phyloP scores from a whole-genome alignment of 108 stramenopile species.

The Cyclotella baltica region DNA sequence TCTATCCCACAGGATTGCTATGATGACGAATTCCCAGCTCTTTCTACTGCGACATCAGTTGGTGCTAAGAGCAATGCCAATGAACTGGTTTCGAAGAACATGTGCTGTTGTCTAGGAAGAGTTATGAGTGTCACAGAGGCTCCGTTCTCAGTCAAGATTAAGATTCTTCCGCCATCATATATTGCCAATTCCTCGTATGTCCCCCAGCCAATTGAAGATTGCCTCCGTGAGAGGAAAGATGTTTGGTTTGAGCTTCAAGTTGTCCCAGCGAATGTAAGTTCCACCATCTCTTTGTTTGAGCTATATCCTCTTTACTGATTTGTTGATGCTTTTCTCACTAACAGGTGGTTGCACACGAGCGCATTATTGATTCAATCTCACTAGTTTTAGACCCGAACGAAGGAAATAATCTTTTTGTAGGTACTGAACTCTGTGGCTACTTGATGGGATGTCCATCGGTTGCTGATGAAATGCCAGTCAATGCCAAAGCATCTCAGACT shows the following conservation, averaged over 20 bases:
- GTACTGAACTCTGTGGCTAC: background rate
- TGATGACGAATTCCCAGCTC: slow-evolving; percentile 7
- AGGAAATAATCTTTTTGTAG: background rate
- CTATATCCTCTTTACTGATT: background rate
- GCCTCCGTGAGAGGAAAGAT: background rate
- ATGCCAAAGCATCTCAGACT: background rate
- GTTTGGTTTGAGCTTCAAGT: slow-evolving; percentile 1
- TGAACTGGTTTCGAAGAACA: background rate
- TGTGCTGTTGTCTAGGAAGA: background rate
- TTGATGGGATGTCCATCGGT: background rate
- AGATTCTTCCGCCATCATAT: background rate
- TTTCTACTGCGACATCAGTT: background rate
- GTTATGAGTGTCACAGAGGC: slow-evolving; percentile 2
- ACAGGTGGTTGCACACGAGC: slow-evolving; percentile 11
- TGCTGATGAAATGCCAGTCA: background rate
- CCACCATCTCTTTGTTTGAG: background rate
- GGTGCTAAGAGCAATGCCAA: background rate
- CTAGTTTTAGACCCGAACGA: background rate
- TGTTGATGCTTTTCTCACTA: background rate
- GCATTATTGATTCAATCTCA: background rate
- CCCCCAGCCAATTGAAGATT: background rate
- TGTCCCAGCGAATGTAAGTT: slow-evolving; percentile 12
- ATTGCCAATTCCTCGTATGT: background rate
- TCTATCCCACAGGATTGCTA: background rate
- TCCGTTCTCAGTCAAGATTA: slow-evolving; percentile 6